These are phyloP conservation scores for Raphidocelis subcapitata DNA, from an alignment of 139 green algal species.

Conservation along the genomic window DNA sequence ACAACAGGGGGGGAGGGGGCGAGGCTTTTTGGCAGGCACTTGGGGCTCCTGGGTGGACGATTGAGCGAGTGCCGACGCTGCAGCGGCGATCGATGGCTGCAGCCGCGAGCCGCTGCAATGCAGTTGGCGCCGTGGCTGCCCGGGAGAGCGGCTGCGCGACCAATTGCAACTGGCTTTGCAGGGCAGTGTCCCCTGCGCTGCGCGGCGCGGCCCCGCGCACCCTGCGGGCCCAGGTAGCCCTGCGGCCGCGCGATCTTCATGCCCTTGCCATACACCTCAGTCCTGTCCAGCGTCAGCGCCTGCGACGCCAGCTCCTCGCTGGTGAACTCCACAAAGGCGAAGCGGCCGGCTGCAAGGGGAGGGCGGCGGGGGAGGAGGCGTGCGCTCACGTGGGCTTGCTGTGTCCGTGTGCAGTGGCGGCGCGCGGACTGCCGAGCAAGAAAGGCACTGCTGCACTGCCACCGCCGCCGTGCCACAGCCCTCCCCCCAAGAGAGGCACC, in stretches of 20 bases:
- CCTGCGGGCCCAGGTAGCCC: conserved; percentile 86
- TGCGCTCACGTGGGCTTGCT: neutral
- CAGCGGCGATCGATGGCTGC: too few species aligned
- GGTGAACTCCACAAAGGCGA: conserved; percentile 89
- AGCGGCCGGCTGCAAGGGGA: conserved; percentile 56
- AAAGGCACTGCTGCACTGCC: neutral
- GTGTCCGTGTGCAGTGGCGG: neutral
- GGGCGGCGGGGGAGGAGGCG: neutral
- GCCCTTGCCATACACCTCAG: conserved; percentile 79
- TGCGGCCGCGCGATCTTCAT: conserved; percentile 91
- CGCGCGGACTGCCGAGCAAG: neutral
- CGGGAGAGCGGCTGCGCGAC: too few species aligned
- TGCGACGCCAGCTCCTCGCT: conserved; percentile 74
- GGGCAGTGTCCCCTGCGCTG: too few species aligned
- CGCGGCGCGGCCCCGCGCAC: too few species aligned
- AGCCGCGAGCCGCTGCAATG: too few species aligned
- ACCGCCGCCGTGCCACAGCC: neutral
- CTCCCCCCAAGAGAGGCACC: neutral
- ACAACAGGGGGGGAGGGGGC: too few species aligned
- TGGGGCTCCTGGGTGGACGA: too few species aligned
- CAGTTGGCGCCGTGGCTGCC: too few species aligned
- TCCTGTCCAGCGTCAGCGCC: conserved; percentile 84
- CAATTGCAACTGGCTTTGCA: too few species aligned
- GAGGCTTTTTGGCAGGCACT: too few species aligned
- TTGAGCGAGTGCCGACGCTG: too few species aligned